These are phyloP conservation scores for Epichloe gansuensis DNA, from an alignment of 2,329 filamentous ascomycete genomes.

Conservation along the genomic window DNA sequence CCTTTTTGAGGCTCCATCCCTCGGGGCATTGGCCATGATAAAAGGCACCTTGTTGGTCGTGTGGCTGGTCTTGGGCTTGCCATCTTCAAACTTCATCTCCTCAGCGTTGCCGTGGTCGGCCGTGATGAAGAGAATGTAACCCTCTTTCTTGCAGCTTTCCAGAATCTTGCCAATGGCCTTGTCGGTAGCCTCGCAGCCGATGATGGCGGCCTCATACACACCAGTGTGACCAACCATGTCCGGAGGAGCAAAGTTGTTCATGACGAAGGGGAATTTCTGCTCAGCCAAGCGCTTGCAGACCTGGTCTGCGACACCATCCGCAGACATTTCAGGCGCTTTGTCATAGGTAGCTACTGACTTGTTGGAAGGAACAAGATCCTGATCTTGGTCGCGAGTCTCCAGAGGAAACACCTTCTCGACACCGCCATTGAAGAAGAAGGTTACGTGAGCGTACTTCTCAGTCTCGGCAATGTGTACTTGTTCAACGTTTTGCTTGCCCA, in stretches of 20 bases:
- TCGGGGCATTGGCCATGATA: constrained; percentile 91
- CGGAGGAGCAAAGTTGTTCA: constrained; percentile 99
- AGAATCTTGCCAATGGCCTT: constrained; percentile 87
- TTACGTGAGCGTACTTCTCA: constrained; percentile 98
- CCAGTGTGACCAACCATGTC: constrained; percentile 99
- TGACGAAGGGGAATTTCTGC: constrained; percentile 86
- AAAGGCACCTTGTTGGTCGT: constrained; percentile 97
- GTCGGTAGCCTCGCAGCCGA: constrained; percentile 78
- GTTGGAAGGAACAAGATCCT: constrained; percentile 74
- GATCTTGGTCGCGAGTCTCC: constrained; percentile 75
- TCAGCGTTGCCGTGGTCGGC: constrained; percentile 96
- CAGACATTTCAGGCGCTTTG: constrained; percentile 89
- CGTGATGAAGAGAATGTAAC: constrained; percentile 90
- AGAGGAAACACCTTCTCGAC: constrained; percentile 92
- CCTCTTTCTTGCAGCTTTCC: constrained; percentile 85
- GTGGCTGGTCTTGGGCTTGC: constrained; percentile 95
- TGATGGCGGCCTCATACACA: constrained; percentile 85
- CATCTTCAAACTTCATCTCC: constrained; percentile 95
- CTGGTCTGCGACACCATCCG: constrained; percentile 78
- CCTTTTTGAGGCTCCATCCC: constrained; percentile 76
- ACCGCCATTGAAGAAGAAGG: constrained; percentile 99
- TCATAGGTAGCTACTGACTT: constrained; percentile 89
- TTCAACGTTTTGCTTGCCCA: constrained; percentile 76
- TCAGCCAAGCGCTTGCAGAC: constrained; percentile 77
- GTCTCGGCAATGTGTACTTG: constrained; percentile 98